These are phyloP conservation scores for Acanthamoeba healyi DNA, from an alignment of 208 protist species.

Conservation along the genomic window DNA sequence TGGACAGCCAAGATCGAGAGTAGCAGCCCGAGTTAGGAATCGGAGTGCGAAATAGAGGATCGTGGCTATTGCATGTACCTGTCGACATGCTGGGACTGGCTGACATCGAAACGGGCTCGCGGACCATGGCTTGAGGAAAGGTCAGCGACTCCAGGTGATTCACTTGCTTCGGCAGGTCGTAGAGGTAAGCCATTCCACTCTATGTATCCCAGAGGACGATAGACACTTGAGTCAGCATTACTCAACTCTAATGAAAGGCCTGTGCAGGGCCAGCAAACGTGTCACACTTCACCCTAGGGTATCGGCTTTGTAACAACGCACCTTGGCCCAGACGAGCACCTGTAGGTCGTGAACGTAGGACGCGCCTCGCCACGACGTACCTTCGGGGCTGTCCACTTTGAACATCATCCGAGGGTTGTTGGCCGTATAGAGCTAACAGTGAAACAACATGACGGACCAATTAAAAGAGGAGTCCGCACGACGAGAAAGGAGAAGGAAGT, in stretches of 20 bases:
- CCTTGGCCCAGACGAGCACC: constrained; percentile 39
- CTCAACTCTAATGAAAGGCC: no score
- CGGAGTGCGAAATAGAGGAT: no score
- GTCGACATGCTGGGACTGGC: not conserved
- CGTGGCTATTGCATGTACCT: not conserved
- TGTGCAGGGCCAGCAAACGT: no score
- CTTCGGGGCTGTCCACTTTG: constrained; percentile 24
- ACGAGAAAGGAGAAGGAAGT: not conserved
- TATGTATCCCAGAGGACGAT: not conserved
- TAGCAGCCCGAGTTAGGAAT: no score
- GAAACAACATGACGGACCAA: no score
- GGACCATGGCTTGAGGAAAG: not conserved
- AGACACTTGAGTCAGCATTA: not conserved
- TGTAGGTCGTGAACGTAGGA: constrained; percentile 43
- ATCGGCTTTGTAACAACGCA: no score
- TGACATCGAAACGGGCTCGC: not conserved
- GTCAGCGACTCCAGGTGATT: not conserved
- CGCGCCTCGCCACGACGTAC: constrained; percentile 41
- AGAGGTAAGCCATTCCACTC: constrained; percentile 12
- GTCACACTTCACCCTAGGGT: no score
- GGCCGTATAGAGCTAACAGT: not conserved
- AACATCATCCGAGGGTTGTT: not conserved
- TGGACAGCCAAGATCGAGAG: not conserved
- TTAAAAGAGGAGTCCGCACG: no score
- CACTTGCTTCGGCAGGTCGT: constrained; percentile 15